A percentile compares a stretch with the other conserved stretches of the same genome.
Evolutionary conservation across 139 green algal species (phyloP).

Genomic region (Ulvella scutata): DNA sequence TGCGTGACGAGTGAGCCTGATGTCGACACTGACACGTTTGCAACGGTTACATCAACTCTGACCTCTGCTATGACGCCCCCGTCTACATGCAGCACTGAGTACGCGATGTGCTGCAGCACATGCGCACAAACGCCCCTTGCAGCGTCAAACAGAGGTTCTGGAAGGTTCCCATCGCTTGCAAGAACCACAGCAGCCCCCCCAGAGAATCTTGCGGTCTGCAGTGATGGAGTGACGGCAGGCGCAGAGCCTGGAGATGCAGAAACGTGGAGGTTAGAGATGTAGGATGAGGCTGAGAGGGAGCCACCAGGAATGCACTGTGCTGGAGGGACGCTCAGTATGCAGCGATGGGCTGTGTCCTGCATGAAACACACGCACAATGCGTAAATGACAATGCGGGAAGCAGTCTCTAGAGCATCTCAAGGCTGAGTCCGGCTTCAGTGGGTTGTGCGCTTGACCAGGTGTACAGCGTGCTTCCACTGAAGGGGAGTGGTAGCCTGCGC

Average conservation of each 20-base stretch:
- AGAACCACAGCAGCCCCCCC: not conserved
- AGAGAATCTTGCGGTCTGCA: not conserved
- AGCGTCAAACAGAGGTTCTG: not conserved
- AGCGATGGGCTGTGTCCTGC: not conserved
- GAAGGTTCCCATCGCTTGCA: not conserved
- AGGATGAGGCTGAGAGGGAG: not conserved
- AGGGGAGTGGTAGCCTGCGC: too few relatives aligned
- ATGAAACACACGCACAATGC: too few relatives aligned
- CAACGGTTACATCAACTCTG: not conserved
- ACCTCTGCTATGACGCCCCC: not conserved
- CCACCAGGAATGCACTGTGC: not conserved
- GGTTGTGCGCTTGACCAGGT: too few relatives aligned
- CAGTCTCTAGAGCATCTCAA: too few relatives aligned
- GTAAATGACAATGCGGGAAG: too few relatives aligned
- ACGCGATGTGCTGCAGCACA: not conserved
- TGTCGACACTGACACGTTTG: not conserved
- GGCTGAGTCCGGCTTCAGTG: too few relatives aligned
- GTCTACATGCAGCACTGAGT: not conserved
- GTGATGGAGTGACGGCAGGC: not conserved
- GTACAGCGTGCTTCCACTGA: too few relatives aligned
- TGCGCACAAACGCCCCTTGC: not conserved
- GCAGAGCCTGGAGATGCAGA: not conserved
- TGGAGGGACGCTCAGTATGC: not conserved
- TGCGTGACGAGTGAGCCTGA: not conserved
- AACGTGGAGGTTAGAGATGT: not conserved